Evolutionary conservation across 306 rosid genomes (phyloP), one percentile per base, ranked within the genome.

Genomic region (Corylus heterophylla): DNA sequence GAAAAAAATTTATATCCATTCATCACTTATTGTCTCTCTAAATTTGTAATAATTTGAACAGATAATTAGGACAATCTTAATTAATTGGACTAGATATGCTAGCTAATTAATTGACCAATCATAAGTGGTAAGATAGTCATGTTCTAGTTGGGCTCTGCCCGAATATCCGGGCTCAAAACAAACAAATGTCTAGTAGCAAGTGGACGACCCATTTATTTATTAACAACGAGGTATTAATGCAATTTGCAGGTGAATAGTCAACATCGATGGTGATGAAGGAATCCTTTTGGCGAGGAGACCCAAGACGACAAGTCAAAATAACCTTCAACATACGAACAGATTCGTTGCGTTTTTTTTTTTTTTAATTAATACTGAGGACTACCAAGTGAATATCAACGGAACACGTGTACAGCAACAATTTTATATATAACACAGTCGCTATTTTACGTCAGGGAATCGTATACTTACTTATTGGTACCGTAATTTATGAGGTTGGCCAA

Each of bases 401-500:
- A 31, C 2, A 31, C 35, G 35, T 31, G 35, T 31, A 31, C 0
- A 31, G 31, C 31, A 1, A 31, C 35, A 39, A 39, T 39, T 39
- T 22, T 22, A 22, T 22, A 39, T 5, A 39, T 3, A 39, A 39
- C 44, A 39, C 44, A 39, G 44, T 39, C 44, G 44, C 44, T 4
- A 5, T 39, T 39, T 35, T 35, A 2, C 4, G 39, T 35, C 39
- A 35, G 39, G 39, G 39, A 35, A 35, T 35, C 39, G 39, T 22
- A 22, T 22, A 22, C 83, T 83, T 85, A 94, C 98, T 94, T 92
- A 78, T 62, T 62, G 29, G 97, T 94, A 70, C 79, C 85, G 35
- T 92, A 94, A 27, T 94, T 94, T 83, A 94, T 86, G 2, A 94
- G 92, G 80, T 70, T 88, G 2, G 98, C 93, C n/a, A 94, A 90